Base-by-base conservation (phyloP, 192 early-diverging fungal species). In the Mortierella hygrophila region DNA sequence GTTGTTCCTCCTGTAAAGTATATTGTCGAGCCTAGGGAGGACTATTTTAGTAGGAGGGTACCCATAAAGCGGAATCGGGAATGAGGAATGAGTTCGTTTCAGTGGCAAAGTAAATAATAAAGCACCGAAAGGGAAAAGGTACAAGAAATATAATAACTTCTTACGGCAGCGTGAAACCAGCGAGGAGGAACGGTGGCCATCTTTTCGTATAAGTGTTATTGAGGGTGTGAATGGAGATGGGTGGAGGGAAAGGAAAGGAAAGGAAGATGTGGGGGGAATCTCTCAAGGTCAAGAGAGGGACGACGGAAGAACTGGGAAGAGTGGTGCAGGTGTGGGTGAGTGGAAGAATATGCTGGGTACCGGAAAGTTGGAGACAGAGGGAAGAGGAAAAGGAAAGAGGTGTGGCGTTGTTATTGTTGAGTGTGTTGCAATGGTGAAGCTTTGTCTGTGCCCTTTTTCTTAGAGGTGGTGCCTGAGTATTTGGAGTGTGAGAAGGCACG, bases 101-200 rank as follows among this genome's bases (percentile, higher is more conserved):
- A 29, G 41, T 47, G 40, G 71, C 44, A 32, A 74, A 70, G 26
- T 68, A 47, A 69, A 32, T 16, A 73, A 29, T 42, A 23, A 47
- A 46, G n/a, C 16, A 37, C 21, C 18, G 37, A 47, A 44, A n/a
- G 68, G 6, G 15, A 18, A 78, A 54, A 49, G 26, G 65, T 16
- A 78, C 20, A 52, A 49, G 18, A 46, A 52, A 78, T n/a, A 44
- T 26, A 70, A 71, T 29, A 32, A 70, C 9, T 16, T 63, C 82
- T 74, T 85, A 85, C 82, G 41, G 82, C 63, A 38, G 82, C 82
- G 49, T 85, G 82, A 74, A 78, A 79, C 82, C 82, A 85, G 42
- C 82, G 77, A 37, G 82, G 74, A 42, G 77, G 75, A 42, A 79
- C 37, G 49, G 54, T 70, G 26, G 68, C 63, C 82, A 85, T 85